Percentiles rank a stretch among this genome's conserved stretches.
These are phyloP conservation scores for Vitrella brassicaformis DNA, from an alignment of 73 alveolate genomes.

Conservation along the genomic window DNA sequence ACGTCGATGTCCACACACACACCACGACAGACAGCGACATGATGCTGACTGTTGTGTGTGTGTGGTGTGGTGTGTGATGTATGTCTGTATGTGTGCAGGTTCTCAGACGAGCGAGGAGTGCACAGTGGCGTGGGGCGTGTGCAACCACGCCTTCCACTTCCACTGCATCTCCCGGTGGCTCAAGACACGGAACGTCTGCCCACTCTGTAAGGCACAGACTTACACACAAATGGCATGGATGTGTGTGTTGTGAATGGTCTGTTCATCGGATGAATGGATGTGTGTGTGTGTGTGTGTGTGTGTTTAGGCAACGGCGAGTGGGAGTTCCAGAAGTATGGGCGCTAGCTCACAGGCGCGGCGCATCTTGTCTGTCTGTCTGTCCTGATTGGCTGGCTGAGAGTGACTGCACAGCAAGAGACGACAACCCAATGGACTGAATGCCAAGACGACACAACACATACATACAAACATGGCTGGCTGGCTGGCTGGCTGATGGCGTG, in stretches of 20 bases:
- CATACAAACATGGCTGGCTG: too few species aligned
- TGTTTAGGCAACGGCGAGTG: not conserved
- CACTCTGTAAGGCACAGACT: conserved; percentile 28
- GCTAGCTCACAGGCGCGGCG: too few species aligned
- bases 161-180: conserved; percentile 96
- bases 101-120: conserved; percentile 64
- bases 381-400: too few species aligned
- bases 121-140: conserved; percentile 96
- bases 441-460: too few species aligned
- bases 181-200: conserved; percentile 66
- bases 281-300: not conserved
- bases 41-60: too few species aligned
- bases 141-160: conserved; percentile 95
- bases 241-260: not conserved
- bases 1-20: too few species aligned
- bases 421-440: too few species aligned
- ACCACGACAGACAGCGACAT: too few species aligned
- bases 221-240: too few species aligned
- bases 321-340: not conserved
- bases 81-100: not conserved
- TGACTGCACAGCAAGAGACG: too few species aligned
- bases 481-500: too few species aligned
- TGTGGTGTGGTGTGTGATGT: not conserved
- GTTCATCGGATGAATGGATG: not conserved
- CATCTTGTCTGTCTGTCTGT: too few species aligned